Evolutionary conservation across 1,284 basidiomycete species (phyloP).

Genomic region (Leccinum fallax): DNA sequence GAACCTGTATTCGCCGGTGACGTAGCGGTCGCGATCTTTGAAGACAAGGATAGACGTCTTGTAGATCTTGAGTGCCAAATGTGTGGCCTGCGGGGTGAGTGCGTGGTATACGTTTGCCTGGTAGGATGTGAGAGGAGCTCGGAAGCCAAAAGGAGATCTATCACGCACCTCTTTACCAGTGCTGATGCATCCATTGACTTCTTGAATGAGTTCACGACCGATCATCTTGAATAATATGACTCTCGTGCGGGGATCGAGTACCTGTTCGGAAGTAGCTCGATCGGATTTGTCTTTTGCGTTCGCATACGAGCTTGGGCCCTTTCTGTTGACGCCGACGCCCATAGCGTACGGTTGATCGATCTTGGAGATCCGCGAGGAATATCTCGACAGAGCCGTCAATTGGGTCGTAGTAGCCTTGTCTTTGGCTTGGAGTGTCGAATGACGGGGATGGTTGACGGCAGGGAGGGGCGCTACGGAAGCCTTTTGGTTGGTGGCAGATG

Average conservation of each 20-base stretch:
- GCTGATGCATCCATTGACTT: conserved; percentile 92
- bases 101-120: conserved; percentile 96
- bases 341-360: conserved; percentile 76
- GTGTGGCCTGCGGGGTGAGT: conserved; percentile 59
- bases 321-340: conserved; percentile 84
- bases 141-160: not conserved
- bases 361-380: conserved; percentile 65
- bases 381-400: conserved; percentile 70
- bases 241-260: conserved; percentile 88
- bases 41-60: conserved; percentile 98
- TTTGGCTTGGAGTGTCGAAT: conserved; percentile 36
- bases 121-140: conserved; percentile 7
- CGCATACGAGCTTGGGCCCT: conserved; percentile 83
- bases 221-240: conserved; percentile 94
- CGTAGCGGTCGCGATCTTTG: conserved; percentile 96
- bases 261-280: conserved; percentile 93
- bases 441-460: conserved; percentile 69
- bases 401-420: conserved; percentile 62
- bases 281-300: conserved; percentile 93
- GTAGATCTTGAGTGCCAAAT: conserved; percentile 95
- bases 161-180: conserved; percentile 91
- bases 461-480: conserved; percentile 64
- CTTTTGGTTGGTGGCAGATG: conserved; percentile 51
- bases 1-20: conserved; percentile 91
- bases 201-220: conserved; percentile 80